Base-by-base conservation (phyloP, 768 basidiomycete genomes). In the Nevesoporus exiguus region DNA sequence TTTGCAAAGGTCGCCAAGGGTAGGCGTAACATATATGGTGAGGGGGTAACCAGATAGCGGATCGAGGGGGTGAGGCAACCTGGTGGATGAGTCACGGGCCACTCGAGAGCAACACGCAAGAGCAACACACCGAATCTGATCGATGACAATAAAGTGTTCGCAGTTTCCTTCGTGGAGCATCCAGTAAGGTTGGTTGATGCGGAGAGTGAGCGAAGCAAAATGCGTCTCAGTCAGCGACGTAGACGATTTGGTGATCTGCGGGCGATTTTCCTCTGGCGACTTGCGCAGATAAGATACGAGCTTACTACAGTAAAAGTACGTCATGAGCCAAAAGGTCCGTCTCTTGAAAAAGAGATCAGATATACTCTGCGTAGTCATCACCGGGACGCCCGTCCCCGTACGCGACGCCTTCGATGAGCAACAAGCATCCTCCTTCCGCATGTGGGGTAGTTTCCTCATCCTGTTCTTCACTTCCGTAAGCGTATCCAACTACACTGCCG, bases 141-240 rank as follows among this genome's bases (percentile, higher is more conserved):
- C 83, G 36, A 93, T 57, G 21, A 86, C 79, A 21, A 91, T 59
- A 65, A 85, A 88, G 63, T 93, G 91, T 60, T 92, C 89, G 63
- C 91, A 93, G 61, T 82, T 86, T 31, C 90, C 91, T 50, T 80
- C 78, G 62, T 93, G 91, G 17, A 92, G 73, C 51, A 93, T 72
- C 83, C 87, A 90, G 59, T 93, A 93, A 0, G 92, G 92, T 61
- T 86, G 77, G 59, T 88, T 80, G 34, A 90, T 67, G 30, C 84
- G 79, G 21, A 92, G 67, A 4, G 75, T 70, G 22, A 93, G 76
- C 1, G 82, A 78, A 1, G 74, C 68, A 37, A 92, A 71, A 9
- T 65, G 51, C 8, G 81, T 81, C 50, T 82, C 75, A 49, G 72
- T 63, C 63, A 85, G 73, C 4, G 77, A 61, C 9, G 69, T 74